These are phyloP conservation scores for Chlorella sorokiniana DNA, from an alignment of 139 green algal species.

Conservation along the genomic window DNA sequence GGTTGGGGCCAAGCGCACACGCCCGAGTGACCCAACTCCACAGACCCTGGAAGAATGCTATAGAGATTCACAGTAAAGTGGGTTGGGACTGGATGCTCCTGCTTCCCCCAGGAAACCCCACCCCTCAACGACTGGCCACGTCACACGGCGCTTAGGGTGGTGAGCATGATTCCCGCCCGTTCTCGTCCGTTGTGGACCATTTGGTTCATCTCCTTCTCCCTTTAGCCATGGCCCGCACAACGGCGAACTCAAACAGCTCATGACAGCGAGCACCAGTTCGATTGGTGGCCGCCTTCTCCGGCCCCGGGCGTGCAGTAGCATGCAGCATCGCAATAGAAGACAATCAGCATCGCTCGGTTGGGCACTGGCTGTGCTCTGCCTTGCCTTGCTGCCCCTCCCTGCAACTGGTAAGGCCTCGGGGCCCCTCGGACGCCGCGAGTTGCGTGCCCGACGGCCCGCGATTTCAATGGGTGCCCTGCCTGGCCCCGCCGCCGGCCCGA, in stretches of 20 bases:
- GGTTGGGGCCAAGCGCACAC: too few relatives aligned
- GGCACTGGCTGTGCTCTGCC: neutral
- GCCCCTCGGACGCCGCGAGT: neutral
- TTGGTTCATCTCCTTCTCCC: too few relatives aligned
- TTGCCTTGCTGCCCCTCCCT: constrained; percentile 1
- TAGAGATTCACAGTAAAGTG: too few relatives aligned
- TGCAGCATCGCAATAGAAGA: neutral
- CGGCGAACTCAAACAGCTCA: neutral
- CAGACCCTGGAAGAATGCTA: too few relatives aligned
- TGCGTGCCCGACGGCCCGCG: neutral
- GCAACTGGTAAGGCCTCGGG: neutral
- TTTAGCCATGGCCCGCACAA: neutral
- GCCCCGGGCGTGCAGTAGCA: neutral
- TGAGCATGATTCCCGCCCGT: too few relatives aligned
- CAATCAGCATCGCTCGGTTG: neutral
- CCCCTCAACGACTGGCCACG: too few relatives aligned
- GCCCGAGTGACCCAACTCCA: too few relatives aligned
- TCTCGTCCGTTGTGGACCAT: neutral
- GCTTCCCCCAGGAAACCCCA: too few relatives aligned
- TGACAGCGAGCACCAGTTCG: constrained; percentile 11
- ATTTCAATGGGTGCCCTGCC: neutral
- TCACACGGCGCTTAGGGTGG: too few relatives aligned
- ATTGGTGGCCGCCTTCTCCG: neutral
- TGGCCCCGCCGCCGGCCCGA: neutral
- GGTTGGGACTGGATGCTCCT: too few relatives aligned